A percentile compares a stretch with the other conserved stretches of the same genome.
Evolutionary conservation across 768 basidiomycete genomes (phyloP).

Genomic region (Boletus rufocinnamomeus): DNA sequence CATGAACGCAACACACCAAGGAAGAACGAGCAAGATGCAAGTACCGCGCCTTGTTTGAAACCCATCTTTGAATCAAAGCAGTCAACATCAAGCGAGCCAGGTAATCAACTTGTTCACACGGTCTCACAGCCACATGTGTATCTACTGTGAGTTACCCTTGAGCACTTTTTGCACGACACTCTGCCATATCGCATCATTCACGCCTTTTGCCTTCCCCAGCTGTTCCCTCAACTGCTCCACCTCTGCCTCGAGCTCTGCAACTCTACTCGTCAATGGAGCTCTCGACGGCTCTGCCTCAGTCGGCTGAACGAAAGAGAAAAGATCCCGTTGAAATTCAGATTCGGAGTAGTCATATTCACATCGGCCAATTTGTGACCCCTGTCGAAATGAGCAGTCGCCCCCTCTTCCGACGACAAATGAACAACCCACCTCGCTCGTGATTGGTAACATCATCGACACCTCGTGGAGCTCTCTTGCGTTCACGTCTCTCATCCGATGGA

Average conservation of each 20-base stretch:
- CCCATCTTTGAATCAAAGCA: conserved; percentile 54
- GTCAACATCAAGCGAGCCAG: not conserved
- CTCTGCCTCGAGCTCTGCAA: conserved; percentile 73
- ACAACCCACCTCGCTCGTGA: conserved; percentile 42
- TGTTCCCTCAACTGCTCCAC: conserved; percentile 65
- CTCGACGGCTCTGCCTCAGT: conserved; percentile 30
- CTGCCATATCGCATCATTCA: conserved; percentile 96
- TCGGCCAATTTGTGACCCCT: conserved; percentile 21
- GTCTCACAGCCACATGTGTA: conserved; percentile 21
- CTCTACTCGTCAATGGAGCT: conserved; percentile 51
- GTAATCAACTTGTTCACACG: conserved; percentile 18
- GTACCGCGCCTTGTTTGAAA: conserved; percentile 86
- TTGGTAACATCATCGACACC: conserved; percentile 60
- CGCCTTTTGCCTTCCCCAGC: conserved; percentile 80
- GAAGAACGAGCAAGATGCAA: conserved; percentile 87
- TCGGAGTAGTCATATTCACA: conserved; percentile 43
- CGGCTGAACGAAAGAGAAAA: conserved; percentile 63
- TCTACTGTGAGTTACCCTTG: conserved; percentile 9
- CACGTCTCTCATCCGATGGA: conserved; percentile 71
- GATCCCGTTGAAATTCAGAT: conserved; percentile 64
- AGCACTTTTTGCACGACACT: conserved; percentile 69
- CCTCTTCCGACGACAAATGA: not conserved
- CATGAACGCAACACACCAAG: conserved; percentile 57
- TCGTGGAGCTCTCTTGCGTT: conserved; percentile 72
- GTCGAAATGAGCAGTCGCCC: not conserved